Percentiles rank a stretch among this genome's conserved stretches.
Conservation (phyloP, 257 asterid species). For the Solanum dulcamara region DNA sequence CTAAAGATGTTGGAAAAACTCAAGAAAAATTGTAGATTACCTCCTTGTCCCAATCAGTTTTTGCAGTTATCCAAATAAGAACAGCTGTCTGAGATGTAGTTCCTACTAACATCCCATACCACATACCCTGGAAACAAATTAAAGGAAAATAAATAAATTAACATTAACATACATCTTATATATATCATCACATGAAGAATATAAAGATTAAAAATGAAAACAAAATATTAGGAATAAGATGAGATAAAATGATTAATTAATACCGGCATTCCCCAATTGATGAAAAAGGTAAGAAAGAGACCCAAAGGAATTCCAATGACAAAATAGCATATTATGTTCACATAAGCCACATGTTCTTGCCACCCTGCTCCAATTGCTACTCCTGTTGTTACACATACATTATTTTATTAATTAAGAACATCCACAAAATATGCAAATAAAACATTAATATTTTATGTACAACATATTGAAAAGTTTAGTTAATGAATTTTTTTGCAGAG, state of each 20-base stretch:
- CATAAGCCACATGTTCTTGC: conserved; percentile 2
- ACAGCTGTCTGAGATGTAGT: background rate
- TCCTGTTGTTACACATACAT: background rate
- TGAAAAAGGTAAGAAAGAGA: background rate
- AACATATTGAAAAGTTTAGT: no score
- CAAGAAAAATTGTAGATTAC: no score
- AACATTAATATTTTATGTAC: no score
- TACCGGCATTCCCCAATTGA: background rate
- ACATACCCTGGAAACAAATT: background rate
- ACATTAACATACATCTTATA: no score
- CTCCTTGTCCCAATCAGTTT: conserved; percentile 1
- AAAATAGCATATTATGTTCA: background rate
- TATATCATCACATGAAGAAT: no score
- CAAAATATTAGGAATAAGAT: no score
- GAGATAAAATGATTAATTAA: background rate
- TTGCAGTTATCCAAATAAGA: background rate
- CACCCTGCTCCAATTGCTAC: conserved; percentile 13
- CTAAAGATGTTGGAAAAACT: no score
- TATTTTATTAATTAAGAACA: no score
- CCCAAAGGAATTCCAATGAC: conserved; percentile 2
- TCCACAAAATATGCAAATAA: no score
- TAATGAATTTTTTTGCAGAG: no score
- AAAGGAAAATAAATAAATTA: no score
- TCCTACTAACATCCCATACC: conserved; percentile 7
- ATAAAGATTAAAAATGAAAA: no score